Evolutionary conservation across 192 early-diverging fungal species (phyloP).

Genomic region (Coemansia biformis): DNA sequence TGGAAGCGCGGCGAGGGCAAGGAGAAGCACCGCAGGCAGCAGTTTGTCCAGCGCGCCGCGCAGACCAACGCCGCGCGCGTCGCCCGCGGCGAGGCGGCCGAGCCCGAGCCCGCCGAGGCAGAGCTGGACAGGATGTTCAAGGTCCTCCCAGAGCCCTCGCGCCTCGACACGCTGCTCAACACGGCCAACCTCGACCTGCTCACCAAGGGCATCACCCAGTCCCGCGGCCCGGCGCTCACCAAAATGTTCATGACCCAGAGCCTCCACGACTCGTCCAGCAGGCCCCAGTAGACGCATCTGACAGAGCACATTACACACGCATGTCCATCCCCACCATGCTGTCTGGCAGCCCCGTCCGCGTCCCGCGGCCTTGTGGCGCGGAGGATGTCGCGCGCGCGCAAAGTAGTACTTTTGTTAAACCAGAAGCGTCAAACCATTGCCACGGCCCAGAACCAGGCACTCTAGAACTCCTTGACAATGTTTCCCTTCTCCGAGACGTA

Average conservation of each 20-base stretch:
- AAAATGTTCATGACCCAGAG: slow-evolving; percentile 82
- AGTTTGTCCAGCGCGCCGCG: slow-evolving; percentile 56
- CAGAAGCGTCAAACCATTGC: too few relatives aligned
- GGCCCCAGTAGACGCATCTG: slow-evolving; percentile 2
- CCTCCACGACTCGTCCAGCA: slow-evolving; percentile 52
- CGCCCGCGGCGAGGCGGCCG: slow-evolving; percentile 59
- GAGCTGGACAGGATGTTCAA: slow-evolving; percentile 59
- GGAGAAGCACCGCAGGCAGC: slow-evolving; percentile 75
- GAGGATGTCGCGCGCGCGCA: too few relatives aligned
- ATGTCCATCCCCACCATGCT: too few relatives aligned
- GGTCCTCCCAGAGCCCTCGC: slow-evolving; percentile 78
- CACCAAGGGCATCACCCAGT: slow-evolving; percentile 88
- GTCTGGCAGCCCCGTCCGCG: too few relatives aligned
- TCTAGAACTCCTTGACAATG: slow-evolving; percentile 55
- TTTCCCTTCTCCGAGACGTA: slow-evolving; percentile 84
- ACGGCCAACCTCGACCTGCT: slow-evolving; percentile 89
- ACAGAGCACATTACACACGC: too few relatives aligned
- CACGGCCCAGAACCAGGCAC: background rate
- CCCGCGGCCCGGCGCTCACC: slow-evolving; percentile 87
- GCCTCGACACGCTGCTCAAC: slow-evolving; percentile 84
- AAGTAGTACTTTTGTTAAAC: too few relatives aligned
- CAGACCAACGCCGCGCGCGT: slow-evolving; percentile 69
- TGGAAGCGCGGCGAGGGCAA: slow-evolving; percentile 90
- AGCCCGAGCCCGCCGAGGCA: slow-evolving; percentile 71
- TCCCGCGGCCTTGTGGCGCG: too few relatives aligned